Evolutionary conservation across 2,329 filamentous ascomycete genomes (phyloP), one percentile per base, ranked within the genome.

Genomic region (Helminthosporium solani): DNA sequence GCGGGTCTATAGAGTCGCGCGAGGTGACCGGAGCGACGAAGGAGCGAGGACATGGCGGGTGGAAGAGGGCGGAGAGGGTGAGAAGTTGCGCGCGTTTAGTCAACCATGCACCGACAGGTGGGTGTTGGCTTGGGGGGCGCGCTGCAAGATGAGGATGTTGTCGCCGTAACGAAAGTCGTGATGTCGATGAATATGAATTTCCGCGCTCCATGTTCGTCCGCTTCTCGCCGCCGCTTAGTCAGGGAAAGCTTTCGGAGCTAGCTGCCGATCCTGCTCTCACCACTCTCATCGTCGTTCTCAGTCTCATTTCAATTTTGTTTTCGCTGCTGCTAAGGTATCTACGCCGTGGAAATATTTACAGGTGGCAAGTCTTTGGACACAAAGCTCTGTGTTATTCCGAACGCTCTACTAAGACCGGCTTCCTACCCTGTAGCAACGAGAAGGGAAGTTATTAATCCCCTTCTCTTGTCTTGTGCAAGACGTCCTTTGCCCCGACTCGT

Each of bases 11-110:
- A 80, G 64, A 83, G 76, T 68, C 80, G 79, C 72, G 82, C 81
- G 67, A 87, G 73, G 69, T 82, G 80, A 75, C 82, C 81, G 68
- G 84, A 79, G 70, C 83, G 82, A 69, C 84, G 81, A 57, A 87
- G 73, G 63, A 85, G 75, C 62, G 81, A 81, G 68, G 83, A 83
- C 85, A 87, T 87, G 71, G 68, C 75, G 72, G 68, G 69, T 61
- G 36, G 50, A 47, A 33, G 48, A 41, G 35, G 42, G 33, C 46
- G 36, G 46, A 49, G 45, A 40, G 46, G 40, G 51, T 33, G 40
- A 39, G 33, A 31, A 25, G 36, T 45, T 37, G 46, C 40, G 43
- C 42, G 27, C 20, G 39, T 42, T 16, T 33, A 43, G 35, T 34
- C 36, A 44, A 53, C 61, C 58, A 57, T 59, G 54, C 52, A 51